These are phyloP conservation scores for Trichoderma asperelloides DNA, from an alignment of 495 filamentous ascomycete species.

Conservation along the genomic window DNA sequence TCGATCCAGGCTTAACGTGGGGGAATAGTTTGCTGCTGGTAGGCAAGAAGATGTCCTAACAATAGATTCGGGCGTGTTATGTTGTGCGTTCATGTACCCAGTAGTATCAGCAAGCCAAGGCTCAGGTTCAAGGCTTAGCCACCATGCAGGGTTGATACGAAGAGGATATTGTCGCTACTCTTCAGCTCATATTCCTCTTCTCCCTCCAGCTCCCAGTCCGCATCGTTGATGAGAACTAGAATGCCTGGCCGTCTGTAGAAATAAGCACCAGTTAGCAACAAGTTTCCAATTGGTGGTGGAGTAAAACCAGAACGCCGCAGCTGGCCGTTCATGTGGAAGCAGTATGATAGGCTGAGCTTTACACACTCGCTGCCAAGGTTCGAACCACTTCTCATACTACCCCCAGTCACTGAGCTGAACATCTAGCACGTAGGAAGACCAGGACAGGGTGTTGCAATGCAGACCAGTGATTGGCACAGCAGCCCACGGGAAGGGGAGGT, in stretches of 20 bases:
- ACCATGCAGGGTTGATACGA: slow-evolving; percentile 96
- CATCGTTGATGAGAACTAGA: slow-evolving; percentile 93
- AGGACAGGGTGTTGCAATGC: background rate
- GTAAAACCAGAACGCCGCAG: background rate
- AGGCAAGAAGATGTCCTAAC: background rate
- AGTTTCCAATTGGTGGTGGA: background rate
- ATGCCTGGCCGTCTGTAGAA: slow-evolving; percentile 79
- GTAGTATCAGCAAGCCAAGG: background rate
- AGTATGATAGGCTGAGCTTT: background rate
- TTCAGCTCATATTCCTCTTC: slow-evolving; percentile 83
- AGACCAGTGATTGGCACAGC: background rate
- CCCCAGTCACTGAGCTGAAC: background rate
- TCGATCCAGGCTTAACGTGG: background rate
- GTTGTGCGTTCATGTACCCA: background rate
- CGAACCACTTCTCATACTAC: background rate
- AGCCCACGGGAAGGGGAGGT: background rate
- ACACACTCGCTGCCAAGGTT: background rate
- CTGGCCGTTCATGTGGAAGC: background rate
- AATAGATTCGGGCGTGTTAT: background rate
- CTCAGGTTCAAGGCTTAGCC: slow-evolving; percentile 42
- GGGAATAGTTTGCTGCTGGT: background rate
- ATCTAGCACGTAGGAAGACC: background rate
- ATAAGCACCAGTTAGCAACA: background rate
- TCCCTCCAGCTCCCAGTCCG: slow-evolving; percentile 96
- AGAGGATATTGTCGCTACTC: slow-evolving; percentile 76